phyloP scores from a whole-genome alignment of 805 yeast genomes.

The Pichia rugopelliculosa region DNA sequence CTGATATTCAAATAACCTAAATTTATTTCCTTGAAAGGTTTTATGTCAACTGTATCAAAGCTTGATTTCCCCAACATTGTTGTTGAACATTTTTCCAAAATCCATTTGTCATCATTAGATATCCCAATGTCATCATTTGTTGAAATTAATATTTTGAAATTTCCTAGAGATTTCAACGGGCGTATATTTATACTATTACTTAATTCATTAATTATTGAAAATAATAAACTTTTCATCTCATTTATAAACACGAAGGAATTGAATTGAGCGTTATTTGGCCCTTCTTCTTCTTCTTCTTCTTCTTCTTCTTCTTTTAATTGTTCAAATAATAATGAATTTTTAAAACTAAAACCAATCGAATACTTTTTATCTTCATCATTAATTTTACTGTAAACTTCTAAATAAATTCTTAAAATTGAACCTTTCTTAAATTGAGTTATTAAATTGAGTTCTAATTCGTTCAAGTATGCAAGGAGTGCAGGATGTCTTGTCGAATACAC shows the following conservation, averaged over 20 bases:
- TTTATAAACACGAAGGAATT: conserved; percentile 13
- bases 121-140: conserved; percentile 13
- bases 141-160: conserved; percentile 21
- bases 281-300: neutral
- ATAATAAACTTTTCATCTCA: conserved; percentile 22
- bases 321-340: conserved; percentile 22
- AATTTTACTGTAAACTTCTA: conserved; percentile 15
- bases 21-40: conserved; percentile 18
- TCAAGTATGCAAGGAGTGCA: conserved; percentile 32
- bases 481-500: conserved; percentile 43
- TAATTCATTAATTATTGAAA: conserved; percentile 19
- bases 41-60: conserved; percentile 14
- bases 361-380: conserved; percentile 10
- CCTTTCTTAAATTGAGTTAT: conserved; percentile 18
- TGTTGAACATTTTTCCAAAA: conserved; percentile 12
- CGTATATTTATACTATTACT: neutral
- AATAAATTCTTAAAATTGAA: conserved; percentile 17
- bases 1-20: conserved; percentile 22
- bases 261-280: neutral
- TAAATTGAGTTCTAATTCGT: conserved; percentile 21
- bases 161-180: neutral
- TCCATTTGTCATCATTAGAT: conserved; percentile 19
- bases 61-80: neutral
- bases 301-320: conserved; percentile 9
- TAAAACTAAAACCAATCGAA: conserved; percentile 25